phyloP scores from a whole-genome alignment of 2,329 filamentous ascomycete species.

The Trichoderma sp. region DNA sequence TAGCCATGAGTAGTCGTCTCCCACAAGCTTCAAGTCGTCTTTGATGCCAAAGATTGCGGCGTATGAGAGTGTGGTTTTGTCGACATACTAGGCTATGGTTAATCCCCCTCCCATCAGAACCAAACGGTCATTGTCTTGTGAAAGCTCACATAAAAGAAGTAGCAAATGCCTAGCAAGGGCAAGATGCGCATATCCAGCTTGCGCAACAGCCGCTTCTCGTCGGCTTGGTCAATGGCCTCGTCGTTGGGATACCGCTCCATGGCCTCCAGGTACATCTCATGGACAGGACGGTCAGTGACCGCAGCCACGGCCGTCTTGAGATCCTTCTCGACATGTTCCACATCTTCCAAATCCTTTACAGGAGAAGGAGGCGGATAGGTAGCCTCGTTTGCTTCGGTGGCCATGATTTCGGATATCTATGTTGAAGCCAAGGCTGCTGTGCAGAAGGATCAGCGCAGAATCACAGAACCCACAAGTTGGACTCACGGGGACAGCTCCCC shows the following conservation, averaged over 20 bases:
- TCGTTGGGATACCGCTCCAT: conserved; percentile 37
- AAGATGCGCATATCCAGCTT: conserved; percentile 40
- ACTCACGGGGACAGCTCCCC: not conserved
- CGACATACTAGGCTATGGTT: conserved; percentile 27
- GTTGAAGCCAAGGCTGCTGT: not conserved
- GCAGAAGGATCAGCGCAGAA: not conserved
- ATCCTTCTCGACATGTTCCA: conserved; percentile 23
- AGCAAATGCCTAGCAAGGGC: conserved; percentile 39
- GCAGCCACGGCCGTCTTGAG: conserved; percentile 19
- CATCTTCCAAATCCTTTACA: conserved; percentile 16
- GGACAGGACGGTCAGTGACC: conserved; percentile 25
- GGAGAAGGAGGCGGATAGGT: not conserved
- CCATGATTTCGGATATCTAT: not conserved
- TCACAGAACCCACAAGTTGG: not conserved
- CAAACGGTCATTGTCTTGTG: not conserved
- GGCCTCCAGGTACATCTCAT: conserved; percentile 35
- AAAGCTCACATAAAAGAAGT: conserved; percentile 37
- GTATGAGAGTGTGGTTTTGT: conserved; percentile 57
- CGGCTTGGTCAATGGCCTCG: conserved; percentile 35
- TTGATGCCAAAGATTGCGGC: conserved; percentile 63
- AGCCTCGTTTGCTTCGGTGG: not conserved
- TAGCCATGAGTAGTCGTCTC: conserved; percentile 52
- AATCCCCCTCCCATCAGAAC: not conserved
- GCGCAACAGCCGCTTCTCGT: conserved; percentile 34
- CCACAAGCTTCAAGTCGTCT: conserved; percentile 55